Percentiles rank a stretch among this genome's conserved stretches.
These are phyloP conservation scores for Penicillium parvum DNA, from an alignment of 495 filamentous ascomycete genomes.

Conservation along the genomic window DNA sequence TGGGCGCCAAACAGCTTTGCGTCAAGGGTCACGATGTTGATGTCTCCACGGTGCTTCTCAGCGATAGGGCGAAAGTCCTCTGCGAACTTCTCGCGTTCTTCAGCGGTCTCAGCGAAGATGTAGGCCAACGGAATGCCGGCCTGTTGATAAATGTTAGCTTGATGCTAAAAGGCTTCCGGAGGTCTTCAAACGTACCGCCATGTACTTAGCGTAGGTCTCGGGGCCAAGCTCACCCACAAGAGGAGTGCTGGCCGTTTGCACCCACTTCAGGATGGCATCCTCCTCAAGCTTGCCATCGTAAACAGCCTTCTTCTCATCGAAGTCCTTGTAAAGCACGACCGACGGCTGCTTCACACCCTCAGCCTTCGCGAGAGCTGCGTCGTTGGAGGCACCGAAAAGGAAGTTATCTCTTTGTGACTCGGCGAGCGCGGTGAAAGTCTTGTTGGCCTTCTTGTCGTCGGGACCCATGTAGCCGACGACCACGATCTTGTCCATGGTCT, in stretches of 20 bases:
- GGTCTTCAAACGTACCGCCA: slow-evolving; percentile 56
- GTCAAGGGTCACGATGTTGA: slow-evolving; percentile 98
- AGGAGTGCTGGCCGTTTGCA: slow-evolving; percentile 79
- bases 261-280: slow-evolving; percentile 74
- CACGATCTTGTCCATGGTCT: slow-evolving; percentile 96
- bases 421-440: slow-evolving; percentile 74
- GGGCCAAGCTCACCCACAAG: slow-evolving; percentile 96
- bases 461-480: slow-evolving; percentile 81
- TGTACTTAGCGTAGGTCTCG: slow-evolving; percentile 96
- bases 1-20: slow-evolving; percentile 93
- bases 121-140: slow-evolving; percentile 92
- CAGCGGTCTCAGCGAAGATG: slow-evolving; percentile 91
- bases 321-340: slow-evolving; percentile 94
- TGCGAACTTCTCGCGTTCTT: slow-evolving; percentile 79
- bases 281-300: slow-evolving; percentile 76
- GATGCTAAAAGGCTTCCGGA: not conserved
- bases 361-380: slow-evolving; percentile 77
- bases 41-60: slow-evolving; percentile 63
- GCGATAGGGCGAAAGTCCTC: slow-evolving; percentile 54
- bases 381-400: slow-evolving; percentile 83
- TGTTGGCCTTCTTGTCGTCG: slow-evolving; percentile 79
- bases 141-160: slow-evolving; percentile 23
- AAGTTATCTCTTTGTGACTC: slow-evolving; percentile 84
- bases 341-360: slow-evolving; percentile 84
- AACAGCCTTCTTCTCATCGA: slow-evolving; percentile 90